Evolutionary conservation across 345 rosid genomes (phyloP).

Genomic region (Orychophragmus violaceus): DNA sequence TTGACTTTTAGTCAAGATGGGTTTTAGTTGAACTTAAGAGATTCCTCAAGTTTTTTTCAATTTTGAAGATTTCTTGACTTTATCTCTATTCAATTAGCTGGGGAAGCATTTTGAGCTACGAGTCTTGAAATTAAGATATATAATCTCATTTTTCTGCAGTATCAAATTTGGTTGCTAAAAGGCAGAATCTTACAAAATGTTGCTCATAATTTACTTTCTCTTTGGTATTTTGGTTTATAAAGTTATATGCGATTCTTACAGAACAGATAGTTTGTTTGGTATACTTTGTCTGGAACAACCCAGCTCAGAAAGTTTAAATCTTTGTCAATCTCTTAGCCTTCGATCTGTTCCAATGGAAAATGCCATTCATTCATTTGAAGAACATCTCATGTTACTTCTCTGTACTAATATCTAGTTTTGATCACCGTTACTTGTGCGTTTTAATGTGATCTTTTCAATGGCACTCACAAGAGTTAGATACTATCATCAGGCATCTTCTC

Average conservation of each 20-base stretch:
- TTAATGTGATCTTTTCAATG: neutral
- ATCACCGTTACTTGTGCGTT: neutral
- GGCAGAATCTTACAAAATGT: neutral
- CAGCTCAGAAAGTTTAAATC: neutral
- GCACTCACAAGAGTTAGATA: constrained; percentile 29
- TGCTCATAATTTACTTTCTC: neutral
- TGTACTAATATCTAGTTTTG: neutral
- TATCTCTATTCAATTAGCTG: neutral
- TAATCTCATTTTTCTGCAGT: neutral
- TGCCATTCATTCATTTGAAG: neutral
- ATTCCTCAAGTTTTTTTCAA: neutral
- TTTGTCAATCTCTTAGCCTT: neutral
- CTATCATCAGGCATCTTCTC: constrained; percentile 54
- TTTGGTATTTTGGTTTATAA: neutral
- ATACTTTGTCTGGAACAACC: neutral
- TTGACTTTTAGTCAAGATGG: constrained; percentile 3
- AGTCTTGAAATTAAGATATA: neutral
- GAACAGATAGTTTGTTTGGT: neutral
- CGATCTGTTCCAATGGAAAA: neutral
- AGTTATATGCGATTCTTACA: neutral
- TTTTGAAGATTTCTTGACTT: neutral
- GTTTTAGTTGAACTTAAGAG: neutral
- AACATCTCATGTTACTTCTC: neutral
- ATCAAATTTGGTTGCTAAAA: neutral
- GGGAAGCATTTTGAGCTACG: neutral